Evolutionary conservation across 2,329 filamentous ascomycete species (phyloP), one percentile per base, ranked within the genome.

Genomic region (Hypoxylon rubiginosum): DNA sequence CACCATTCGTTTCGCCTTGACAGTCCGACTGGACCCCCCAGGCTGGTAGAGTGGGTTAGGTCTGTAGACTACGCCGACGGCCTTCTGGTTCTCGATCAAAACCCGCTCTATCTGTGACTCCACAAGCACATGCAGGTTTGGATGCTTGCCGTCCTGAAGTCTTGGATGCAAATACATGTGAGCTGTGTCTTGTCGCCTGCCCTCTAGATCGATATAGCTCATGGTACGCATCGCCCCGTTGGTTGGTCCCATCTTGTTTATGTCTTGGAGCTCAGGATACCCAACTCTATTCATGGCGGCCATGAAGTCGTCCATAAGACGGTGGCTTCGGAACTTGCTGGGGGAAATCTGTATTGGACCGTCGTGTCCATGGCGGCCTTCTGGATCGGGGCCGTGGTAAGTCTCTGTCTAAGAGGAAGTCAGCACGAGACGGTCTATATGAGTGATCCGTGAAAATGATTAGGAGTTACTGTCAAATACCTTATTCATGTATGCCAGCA

Each of bases 341-440:
- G 82, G 79, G 0, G 85, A 86, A 26, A 91, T 74, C 28, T 87
- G 78, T 10, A 90, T 80, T 0, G 88, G 88, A 0, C 88, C 88
- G 24, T 82, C 74, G 41, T 79, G 73, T 11, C 88, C 88, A 69
- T 90, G 88, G 1, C 79, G 66, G 5, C 78, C 77, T 51, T 79
- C 74, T 5, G 80, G 73, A 56, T 80, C 84, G 28, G 78, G 72
- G 4, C 83, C 82, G 67, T 86, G 82, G 59, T 86, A 89, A 0
- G 85, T 89, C 74, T 90, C 88, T 10, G 88, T 75, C 81, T 82
- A 54, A 36, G 21, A 82, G 17, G 5, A 7, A n/a, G 15, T 56
- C 75, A 4, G 30, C 46, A 5, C 52, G 48, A 74, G 3, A 10
- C 21, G 21, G 21, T 28, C 21, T 28, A 28, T 48, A 45, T 45